Evolutionary conservation across 257 asterid genomes (phyloP).

Genomic region (Eucommia ulmoides): DNA sequence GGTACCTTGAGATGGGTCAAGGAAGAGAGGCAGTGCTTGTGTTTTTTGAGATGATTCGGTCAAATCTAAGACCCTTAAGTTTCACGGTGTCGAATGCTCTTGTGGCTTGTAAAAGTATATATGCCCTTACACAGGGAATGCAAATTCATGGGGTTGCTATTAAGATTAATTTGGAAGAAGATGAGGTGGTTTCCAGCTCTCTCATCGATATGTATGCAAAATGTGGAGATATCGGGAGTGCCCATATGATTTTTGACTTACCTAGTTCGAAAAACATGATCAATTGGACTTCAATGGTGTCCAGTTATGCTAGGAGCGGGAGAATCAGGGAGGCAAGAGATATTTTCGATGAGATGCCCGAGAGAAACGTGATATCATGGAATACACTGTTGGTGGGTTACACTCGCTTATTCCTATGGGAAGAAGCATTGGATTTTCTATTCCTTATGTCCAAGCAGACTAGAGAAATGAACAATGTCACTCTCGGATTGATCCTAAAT

Average conservation of each 20-base stretch:
- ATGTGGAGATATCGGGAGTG: slow-evolving; percentile 50
- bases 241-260: slow-evolving; percentile 32
- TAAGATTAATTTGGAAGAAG: slow-evolving; percentile 35
- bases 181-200: slow-evolving; percentile 52
- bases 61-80: slow-evolving; percentile 40
- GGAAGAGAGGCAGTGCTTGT: slow-evolving; percentile 40
- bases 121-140: slow-evolving; percentile 38
- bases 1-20: slow-evolving; percentile 60
- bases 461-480: slow-evolving; percentile 37
- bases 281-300: slow-evolving; percentile 49
- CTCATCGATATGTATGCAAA: slow-evolving; percentile 51
- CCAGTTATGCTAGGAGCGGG: slow-evolving; percentile 44
- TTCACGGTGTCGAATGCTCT: slow-evolving; percentile 66
- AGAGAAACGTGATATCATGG: slow-evolving; percentile 54
- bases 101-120: slow-evolving; percentile 48
- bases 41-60: slow-evolving; percentile 50
- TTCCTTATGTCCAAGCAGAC: slow-evolving; percentile 33
- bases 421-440: slow-evolving; percentile 51
- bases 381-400: slow-evolving; percentile 74
- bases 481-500: slow-evolving; percentile 48
- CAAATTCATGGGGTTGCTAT: slow-evolving; percentile 63
- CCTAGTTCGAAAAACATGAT: slow-evolving; percentile 38
- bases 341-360: slow-evolving; percentile 59
- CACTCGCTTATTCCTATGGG: slow-evolving; percentile 38
- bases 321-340: slow-evolving; percentile 37